Conservation (phyloP, 805 yeast species). For the Dipodascopsis uninucleata region DNA sequence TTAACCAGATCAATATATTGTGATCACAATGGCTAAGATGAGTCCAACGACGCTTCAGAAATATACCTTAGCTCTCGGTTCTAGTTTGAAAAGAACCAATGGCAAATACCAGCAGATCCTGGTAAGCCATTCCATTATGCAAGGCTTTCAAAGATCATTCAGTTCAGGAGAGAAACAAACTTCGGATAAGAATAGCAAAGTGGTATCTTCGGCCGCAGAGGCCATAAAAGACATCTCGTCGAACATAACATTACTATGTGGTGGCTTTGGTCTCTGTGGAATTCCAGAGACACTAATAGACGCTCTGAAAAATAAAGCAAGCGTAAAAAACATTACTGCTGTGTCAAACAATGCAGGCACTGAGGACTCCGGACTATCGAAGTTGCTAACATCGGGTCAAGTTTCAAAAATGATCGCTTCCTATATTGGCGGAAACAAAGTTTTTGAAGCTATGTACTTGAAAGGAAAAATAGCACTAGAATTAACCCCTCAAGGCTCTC, state of each 20-base stretch:
- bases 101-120: no score
- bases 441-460: constrained; percentile 42
- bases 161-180: no score
- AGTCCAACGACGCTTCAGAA: no score
- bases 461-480: constrained; percentile 47
- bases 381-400: constrained; percentile 43
- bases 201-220: no score
- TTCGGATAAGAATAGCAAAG: no score
- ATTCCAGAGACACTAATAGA: constrained; percentile 46
- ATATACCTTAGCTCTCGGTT: no score
- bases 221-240: constrained; percentile 37
- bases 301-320: constrained; percentile 38
- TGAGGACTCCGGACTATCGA: constrained; percentile 44
- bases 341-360: constrained; percentile 51
- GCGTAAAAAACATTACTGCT: constrained; percentile 41
- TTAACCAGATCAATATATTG: no score
- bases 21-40: no score
- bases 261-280: constrained; percentile 51
- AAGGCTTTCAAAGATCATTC: no score
- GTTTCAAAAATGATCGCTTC: constrained; percentile 45
- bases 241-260: constrained; percentile 41
- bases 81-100: no score
- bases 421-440: constrained; percentile 46
- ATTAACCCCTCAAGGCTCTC: constrained; percentile 51
- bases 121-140: no score